Base-by-base conservation (phyloP, 805 yeast genomes). In the Myxozyma sirexii region DNA sequence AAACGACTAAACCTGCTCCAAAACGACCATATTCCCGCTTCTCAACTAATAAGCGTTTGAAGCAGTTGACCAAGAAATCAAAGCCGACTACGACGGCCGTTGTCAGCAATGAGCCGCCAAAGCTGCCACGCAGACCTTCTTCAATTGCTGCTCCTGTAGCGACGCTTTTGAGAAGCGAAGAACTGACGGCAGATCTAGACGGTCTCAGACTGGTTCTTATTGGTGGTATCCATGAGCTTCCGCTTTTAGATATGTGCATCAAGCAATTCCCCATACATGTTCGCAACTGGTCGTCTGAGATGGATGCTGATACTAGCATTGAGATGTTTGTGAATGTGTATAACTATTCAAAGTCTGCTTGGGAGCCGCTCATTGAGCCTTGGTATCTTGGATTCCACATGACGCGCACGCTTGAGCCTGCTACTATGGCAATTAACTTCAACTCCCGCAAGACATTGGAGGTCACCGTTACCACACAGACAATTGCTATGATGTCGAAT, bases 351-450 rank as follows among this genome's bases (percentile, higher is more conserved):
- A 84, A 88, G 62, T 91, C 97, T 2, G 82, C 90, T 0, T 92
- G 99, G 98, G 98, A 94, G 69, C 97, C 99, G 0, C 76, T 94
- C 47, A 72, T 94, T 51, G 99, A 94, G 69, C 86, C 93, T 0
- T 88, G 96, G 88, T 86, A 90, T 5, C 77, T 93, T 52, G 84
- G 90, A 0, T 74, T 89, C 12, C 70, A 67, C 26, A 58, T 68
- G 63, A 60, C 62, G 21, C 82, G 81, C 54, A 59, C 68, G 10
- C 52, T 64, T 10, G 77, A 77, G 13, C 80, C 83, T 0, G 78
- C 79, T 4, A 77, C 80, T 4, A 76, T 82, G 19, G 68, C 80
- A 37, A 77, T 93, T 46, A 92, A 90, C 68, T 75, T 94, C 4
- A 82, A 83, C n/a, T 86, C 97, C 0, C 78, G 90, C 59, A 82